Conservation (phyloP, 352 stramenopile species). For the Globisporangium lucens region DNA sequence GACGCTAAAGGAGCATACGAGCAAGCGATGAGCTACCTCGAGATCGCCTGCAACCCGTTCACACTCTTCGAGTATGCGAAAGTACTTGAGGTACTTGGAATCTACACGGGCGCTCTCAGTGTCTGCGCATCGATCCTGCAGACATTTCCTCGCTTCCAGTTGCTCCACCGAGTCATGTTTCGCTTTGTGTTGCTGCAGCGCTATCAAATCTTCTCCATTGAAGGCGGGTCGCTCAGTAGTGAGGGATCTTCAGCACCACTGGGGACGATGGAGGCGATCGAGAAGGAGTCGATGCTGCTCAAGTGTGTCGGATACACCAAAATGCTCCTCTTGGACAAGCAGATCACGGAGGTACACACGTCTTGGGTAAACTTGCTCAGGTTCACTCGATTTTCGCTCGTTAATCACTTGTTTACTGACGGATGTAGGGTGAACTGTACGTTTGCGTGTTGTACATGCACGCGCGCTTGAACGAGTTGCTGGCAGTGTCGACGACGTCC, state of each 20-base stretch:
- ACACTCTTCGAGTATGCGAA: constrained; percentile 50
- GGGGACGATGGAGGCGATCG: constrained; percentile 9
- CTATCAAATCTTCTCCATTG: constrained; percentile 39
- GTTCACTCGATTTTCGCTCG: background rate
- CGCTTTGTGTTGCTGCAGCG: constrained; percentile 57
- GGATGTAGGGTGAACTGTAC: constrained; percentile 30
- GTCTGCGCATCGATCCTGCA: constrained; percentile 46
- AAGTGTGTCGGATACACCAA: constrained; percentile 61
- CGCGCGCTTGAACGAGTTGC: constrained; percentile 52
- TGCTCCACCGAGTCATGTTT: constrained; percentile 34
- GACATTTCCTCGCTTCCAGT: constrained; percentile 52
- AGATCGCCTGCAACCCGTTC: constrained; percentile 46
- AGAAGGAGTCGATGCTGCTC: constrained; percentile 29
- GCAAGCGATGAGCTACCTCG: constrained; percentile 45
- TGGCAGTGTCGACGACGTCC: constrained; percentile 24
- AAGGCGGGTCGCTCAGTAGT: background rate
- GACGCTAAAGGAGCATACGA: constrained; percentile 56
- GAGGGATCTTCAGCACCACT: background rate
- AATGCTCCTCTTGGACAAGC: constrained; percentile 38
- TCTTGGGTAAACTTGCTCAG: background rate
- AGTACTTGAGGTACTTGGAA: constrained; percentile 47
- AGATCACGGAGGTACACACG: constrained; percentile 25
- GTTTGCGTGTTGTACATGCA: constrained; percentile 63
- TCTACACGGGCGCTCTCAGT: constrained; percentile 43
- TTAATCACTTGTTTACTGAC: background rate